These are phyloP conservation scores for Oryza punctata DNA, from an alignment of 176 grass and related monocot genomes.

Conservation along the genomic window DNA sequence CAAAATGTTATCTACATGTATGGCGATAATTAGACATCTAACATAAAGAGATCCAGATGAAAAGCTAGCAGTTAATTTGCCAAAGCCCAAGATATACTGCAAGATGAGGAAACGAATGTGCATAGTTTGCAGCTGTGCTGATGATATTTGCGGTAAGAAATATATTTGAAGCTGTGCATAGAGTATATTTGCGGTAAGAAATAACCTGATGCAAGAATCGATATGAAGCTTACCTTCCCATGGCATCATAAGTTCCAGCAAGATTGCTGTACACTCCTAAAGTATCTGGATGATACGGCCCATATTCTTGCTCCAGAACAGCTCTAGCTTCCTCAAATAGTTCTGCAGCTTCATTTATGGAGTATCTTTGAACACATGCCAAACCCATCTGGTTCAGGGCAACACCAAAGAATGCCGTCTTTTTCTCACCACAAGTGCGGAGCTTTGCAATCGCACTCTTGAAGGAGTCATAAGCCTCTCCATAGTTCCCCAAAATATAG, in stretches of 20 bases:
- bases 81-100: not conserved
- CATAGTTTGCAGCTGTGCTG: not conserved
- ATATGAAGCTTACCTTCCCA: constrained; percentile 82
- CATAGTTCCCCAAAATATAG: constrained; percentile 83
- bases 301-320: constrained; percentile 89
- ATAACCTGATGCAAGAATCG: not conserved
- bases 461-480: constrained; percentile 75
- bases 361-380: constrained; percentile 79
- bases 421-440: constrained; percentile 85
- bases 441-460: constrained; percentile 84
- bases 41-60: not conserved
- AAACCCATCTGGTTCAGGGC: constrained; percentile 96
- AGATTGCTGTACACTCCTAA: constrained; percentile 96
- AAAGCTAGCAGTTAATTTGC: not conserved
- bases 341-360: constrained; percentile 81
- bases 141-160: too few species aligned
- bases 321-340: constrained; percentile 91
- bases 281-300: constrained; percentile 88
- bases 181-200: not conserved
- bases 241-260: constrained; percentile 94
- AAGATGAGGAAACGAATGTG: not conserved
- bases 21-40: constrained; percentile 3
- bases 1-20: not conserved
- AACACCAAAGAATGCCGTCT: constrained; percentile 88
- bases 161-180: too few species aligned